phyloP scores from a whole-genome alignment of 176 grass and related monocot genomes.

The Cenchrus fungigraminus region DNA sequence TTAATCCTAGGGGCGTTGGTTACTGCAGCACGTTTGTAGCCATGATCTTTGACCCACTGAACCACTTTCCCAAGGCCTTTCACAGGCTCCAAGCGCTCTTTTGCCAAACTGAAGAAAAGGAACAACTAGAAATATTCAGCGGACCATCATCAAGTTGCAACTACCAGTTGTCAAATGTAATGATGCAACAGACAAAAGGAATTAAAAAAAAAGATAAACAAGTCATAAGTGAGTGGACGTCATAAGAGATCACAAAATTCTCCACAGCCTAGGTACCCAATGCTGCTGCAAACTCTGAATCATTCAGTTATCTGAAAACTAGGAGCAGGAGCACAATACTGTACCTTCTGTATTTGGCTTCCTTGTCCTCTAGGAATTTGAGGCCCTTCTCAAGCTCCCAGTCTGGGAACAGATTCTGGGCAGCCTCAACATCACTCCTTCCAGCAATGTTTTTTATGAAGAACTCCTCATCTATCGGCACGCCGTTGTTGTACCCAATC shows the following conservation, averaged over 20 bases:
- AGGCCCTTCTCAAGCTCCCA: slow-evolving; percentile 75
- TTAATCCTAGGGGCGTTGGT: slow-evolving; percentile 93
- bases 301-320: background rate
- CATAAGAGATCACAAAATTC: background rate
- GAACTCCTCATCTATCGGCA: slow-evolving; percentile 82
- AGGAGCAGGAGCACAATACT: background rate
- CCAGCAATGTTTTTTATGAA: slow-evolving; percentile 95
- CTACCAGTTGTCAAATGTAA: background rate
- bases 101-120: slow-evolving; percentile 57
- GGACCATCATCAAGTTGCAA: background rate
- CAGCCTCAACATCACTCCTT: slow-evolving; percentile 71
- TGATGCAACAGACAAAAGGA: background rate
- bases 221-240: background rate
- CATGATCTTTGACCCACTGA: slow-evolving; percentile 74
- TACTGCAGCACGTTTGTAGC: slow-evolving; percentile 72
- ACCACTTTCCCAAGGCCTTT: slow-evolving; percentile 64
- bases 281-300: background rate
- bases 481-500: slow-evolving; percentile 96
- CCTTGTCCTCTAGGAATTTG: slow-evolving; percentile 84
- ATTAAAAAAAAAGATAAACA: background rate
- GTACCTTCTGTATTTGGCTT: slow-evolving; percentile 71
- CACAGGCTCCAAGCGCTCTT: slow-evolving; percentile 65
- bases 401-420: slow-evolving; percentile 81
- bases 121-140: slow-evolving; percentile 19
- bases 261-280: background rate